Conservation (phyloP, 345 rosid genomes). For the Syzygium aqueum region DNA sequence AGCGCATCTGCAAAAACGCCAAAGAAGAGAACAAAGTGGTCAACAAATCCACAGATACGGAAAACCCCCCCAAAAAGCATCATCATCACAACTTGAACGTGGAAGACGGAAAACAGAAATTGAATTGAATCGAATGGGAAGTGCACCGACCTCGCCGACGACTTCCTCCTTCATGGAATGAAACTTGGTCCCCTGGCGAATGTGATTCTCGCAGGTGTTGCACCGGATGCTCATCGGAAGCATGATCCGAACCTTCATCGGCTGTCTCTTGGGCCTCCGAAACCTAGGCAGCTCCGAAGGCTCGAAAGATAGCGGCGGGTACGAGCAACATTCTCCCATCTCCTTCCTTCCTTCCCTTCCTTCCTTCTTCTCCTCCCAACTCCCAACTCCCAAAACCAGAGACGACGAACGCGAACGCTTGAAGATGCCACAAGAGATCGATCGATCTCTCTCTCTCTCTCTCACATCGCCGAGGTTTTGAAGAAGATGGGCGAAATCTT, state of each 20-base stretch:
- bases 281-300: constrained; percentile 65
- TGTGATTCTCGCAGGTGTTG: constrained; percentile 71
- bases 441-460: no score
- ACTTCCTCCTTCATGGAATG: constrained; percentile 89
- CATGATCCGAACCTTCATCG: constrained; percentile 88
- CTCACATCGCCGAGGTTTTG: no score
- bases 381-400: constrained; percentile 41
- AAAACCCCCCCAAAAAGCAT: background rate
- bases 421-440: no score
- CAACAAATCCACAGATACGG: background rate
- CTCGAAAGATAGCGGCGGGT: constrained; percentile 71
- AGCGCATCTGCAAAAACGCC: constrained; percentile 44
- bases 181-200: constrained; percentile 78
- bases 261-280: constrained; percentile 69
- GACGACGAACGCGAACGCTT: background rate
- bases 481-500: no score
- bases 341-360: constrained; percentile 10
- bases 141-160: constrained; percentile 53
- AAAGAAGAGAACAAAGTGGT: background rate
- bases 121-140: no score
- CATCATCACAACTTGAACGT: background rate
- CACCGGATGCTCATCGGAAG: constrained; percentile 96
- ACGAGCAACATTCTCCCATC: background rate
- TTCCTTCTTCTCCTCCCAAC: constrained; percentile 33
- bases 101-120: background rate